These are phyloP conservation scores for Tylopilus subfusipes DNA, from an alignment of 768 basidiomycete species.

Conservation along the genomic window DNA sequence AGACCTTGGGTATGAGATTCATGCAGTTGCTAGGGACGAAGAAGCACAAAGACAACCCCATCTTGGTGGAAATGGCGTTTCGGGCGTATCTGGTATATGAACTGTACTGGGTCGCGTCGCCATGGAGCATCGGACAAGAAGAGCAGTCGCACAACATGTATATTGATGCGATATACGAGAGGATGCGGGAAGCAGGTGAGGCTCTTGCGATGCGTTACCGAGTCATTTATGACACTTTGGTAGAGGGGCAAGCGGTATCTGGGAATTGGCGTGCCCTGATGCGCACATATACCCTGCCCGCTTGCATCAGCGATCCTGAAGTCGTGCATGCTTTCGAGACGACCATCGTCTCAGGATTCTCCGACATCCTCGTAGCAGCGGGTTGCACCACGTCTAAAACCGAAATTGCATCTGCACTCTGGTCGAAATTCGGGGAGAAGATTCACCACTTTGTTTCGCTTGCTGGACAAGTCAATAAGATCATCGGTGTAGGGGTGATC, in stretches of 20 bases:
- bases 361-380: constrained; percentile 26
- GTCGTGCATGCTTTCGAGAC: constrained; percentile 4
- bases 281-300: constrained; percentile 13
- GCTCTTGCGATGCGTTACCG: not conserved
- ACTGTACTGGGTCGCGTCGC: constrained; percentile 17
- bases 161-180: constrained; percentile 29
- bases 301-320: constrained; percentile 15
- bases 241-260: constrained; percentile 42
- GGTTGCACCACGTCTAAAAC: constrained; percentile 17
- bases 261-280: constrained; percentile 43
- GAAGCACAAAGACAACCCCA: constrained; percentile 25
- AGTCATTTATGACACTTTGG: not conserved
- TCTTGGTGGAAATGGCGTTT: constrained; percentile 32
- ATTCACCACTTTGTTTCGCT: constrained; percentile 41
- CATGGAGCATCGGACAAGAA: constrained; percentile 23
- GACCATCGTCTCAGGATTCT: constrained; percentile 18
- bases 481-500: constrained; percentile 20
- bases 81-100: constrained; percentile 25
- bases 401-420: constrained; percentile 38
- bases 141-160: constrained; percentile 15
- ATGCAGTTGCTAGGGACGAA: constrained; percentile 19
- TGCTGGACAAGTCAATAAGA: constrained; percentile 43
- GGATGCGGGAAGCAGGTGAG: constrained; percentile 34
- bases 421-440: constrained; percentile 39
- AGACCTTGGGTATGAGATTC: constrained; percentile 15